These are phyloP conservation scores for Dovyalis caffra DNA, from an alignment of 345 rosid genomes.

Conservation along the genomic window DNA sequence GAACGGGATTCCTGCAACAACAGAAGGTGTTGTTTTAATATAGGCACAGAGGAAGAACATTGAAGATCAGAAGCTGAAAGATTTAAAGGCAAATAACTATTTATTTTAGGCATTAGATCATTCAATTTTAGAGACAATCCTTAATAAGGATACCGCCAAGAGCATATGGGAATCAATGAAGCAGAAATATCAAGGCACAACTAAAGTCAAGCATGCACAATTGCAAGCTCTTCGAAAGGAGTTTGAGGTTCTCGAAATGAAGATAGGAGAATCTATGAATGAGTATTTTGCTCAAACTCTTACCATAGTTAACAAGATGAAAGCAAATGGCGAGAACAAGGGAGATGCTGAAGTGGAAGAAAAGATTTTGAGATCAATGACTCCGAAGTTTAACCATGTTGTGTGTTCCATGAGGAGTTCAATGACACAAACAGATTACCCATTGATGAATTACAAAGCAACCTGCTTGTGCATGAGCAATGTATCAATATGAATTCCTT, in stretches of 20 bases:
- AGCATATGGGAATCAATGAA: neutral
- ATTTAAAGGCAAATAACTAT: too few relatives aligned
- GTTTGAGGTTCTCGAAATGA: neutral
- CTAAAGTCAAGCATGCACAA: neutral
- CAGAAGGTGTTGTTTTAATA: neutral
- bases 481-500: neutral
- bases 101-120: too few relatives aligned
- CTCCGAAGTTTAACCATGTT: too few relatives aligned
- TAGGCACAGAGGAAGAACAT: neutral
- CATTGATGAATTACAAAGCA: neutral
- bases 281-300: too few relatives aligned
- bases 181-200: neutral
- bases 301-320: too few relatives aligned
- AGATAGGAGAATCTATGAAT: too few relatives aligned
- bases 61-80: neutral
- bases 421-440: neutral
- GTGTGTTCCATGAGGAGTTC: too few relatives aligned
- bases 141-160: too few relatives aligned
- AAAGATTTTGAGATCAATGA: neutral
- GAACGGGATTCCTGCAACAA: neutral
- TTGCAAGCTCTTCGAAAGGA: neutral
- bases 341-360: too few relatives aligned
- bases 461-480: neutral
- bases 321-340: too few relatives aligned
- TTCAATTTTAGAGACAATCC: too few relatives aligned